Conservation (phyloP, 306 rosid genomes). For the Fragaria ananassa region DNA sequence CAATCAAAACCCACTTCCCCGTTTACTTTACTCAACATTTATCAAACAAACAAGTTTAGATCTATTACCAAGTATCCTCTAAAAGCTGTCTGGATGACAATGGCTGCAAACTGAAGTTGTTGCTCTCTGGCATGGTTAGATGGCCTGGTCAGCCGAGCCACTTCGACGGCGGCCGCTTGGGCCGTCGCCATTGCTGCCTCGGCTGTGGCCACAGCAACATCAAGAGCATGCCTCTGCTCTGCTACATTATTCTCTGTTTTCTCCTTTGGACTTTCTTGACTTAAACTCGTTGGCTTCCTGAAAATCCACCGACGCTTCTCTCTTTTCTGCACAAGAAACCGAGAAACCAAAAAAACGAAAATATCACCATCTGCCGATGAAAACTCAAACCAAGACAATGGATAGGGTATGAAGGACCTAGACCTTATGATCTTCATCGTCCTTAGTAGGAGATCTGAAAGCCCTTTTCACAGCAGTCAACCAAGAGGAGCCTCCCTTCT, state of each 20-base stretch:
- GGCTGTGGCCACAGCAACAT: constrained; percentile 72
- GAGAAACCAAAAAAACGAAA: not conserved
- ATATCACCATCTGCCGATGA: not conserved
- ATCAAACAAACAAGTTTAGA: constrained; percentile 7
- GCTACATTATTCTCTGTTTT: constrained; percentile 20
- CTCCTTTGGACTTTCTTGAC: constrained; percentile 40
- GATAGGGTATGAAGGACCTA: not conserved
- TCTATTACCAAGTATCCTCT: constrained; percentile 78
- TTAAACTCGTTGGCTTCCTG: constrained; percentile 44
- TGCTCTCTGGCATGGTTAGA: constrained; percentile 39
- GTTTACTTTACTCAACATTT: not conserved
- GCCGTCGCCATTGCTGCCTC: constrained; percentile 84
- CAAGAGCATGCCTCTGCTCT: constrained; percentile 70
- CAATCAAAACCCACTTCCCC: not conserved
- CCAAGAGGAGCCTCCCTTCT: constrained; percentile 88
- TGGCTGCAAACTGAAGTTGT: constrained; percentile 37
- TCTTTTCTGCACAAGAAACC: constrained; percentile 51
- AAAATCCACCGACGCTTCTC: constrained; percentile 89
- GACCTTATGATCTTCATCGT: constrained; percentile 81
- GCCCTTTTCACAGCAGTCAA: constrained; percentile 97
- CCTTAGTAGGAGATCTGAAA: constrained; percentile 97
- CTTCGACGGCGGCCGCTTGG: constrained; percentile 63
- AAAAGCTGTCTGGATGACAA: constrained; percentile 78
- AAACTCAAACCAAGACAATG: not conserved
- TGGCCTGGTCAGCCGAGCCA: constrained; percentile 60